phyloP scores from a whole-genome alignment of 2,329 filamentous ascomycete genomes.

The Juglanconis oblonga region DNA sequence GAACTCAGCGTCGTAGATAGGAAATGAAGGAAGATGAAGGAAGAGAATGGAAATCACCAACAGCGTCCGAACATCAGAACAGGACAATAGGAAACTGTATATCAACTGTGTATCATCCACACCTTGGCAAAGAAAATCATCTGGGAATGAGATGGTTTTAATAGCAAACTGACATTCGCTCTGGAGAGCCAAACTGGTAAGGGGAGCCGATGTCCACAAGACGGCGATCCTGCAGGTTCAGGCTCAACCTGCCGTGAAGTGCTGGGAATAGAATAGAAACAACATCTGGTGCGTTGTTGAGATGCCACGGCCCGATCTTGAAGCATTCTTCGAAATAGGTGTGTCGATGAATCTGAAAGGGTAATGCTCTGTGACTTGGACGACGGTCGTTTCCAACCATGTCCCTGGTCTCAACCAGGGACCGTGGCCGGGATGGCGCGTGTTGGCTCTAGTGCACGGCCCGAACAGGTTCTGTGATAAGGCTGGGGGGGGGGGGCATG shows the following conservation, averaged over 20 bases:
- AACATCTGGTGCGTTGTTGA: constrained; percentile 7
- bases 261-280: constrained; percentile 10
- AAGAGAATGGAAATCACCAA: constrained; percentile 15
- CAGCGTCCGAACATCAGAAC: constrained; percentile 4
- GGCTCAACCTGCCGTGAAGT: constrained; percentile 6
- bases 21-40: constrained; percentile 20
- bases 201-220: constrained; percentile 9
- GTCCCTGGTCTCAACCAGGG: constrained; percentile 4
- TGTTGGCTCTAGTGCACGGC: constrained; percentile 2
- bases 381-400: constrained; percentile 5
- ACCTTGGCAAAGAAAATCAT: background rate
- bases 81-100: constrained; percentile 1
- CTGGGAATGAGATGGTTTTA: constrained; percentile 7
- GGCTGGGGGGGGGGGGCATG: background rate
- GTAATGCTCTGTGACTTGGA: constrained; percentile 6
- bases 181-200: constrained; percentile 1
- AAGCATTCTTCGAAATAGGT: constrained; percentile 10
- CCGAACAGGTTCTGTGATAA: background rate
- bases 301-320: constrained; percentile 11
- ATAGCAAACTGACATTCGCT: background rate
- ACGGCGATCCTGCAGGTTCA: constrained; percentile 12
- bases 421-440: background rate
- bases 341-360: constrained; percentile 9
- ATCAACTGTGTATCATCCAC: background rate
- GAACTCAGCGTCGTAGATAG: background rate